phyloP scores from a whole-genome alignment of 2,329 filamentous ascomycete genomes.

The Tolypocladium amazonense region DNA sequence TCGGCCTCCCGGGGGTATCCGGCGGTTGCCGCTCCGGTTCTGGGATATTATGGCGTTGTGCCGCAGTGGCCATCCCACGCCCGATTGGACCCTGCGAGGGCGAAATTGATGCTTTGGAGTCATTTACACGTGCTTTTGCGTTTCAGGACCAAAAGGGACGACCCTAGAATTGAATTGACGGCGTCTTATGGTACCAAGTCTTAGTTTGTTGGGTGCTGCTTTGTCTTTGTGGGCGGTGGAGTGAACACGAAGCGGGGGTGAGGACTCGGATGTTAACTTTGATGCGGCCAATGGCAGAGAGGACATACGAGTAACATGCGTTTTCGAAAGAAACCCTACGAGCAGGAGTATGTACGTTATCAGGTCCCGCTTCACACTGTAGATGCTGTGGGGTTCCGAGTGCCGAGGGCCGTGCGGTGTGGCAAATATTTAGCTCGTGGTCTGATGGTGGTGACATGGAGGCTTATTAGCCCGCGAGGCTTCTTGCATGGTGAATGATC shows the following conservation, averaged over 20 bases:
- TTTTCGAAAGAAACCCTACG: background rate
- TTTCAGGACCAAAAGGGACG: background rate
- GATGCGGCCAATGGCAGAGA: background rate
- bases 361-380: too few species aligned
- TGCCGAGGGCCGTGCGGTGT: background rate
- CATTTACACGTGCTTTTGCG: background rate
- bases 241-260: background rate
- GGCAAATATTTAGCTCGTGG: background rate
- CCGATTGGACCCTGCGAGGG: background rate
- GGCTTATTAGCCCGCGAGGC: background rate
- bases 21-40: background rate
- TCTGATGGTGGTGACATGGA: background rate
- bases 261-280: background rate
- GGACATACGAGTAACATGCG: background rate
- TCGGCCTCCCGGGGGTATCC: background rate
- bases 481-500: background rate
- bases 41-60: background rate
- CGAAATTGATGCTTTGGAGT: background rate
- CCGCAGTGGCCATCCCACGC: background rate
- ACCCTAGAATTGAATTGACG: too few species aligned
- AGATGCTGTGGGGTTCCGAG: background rate
- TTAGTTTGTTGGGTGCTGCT: background rate
- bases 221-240: background rate
- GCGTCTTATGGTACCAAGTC: background rate
- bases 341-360: background rate